Percentiles rank a stretch among this genome's conserved stretches.
phyloP scores from a whole-genome alignment of 2,329 filamentous ascomycete genomes.

The Pestalotiopsis fici region DNA sequence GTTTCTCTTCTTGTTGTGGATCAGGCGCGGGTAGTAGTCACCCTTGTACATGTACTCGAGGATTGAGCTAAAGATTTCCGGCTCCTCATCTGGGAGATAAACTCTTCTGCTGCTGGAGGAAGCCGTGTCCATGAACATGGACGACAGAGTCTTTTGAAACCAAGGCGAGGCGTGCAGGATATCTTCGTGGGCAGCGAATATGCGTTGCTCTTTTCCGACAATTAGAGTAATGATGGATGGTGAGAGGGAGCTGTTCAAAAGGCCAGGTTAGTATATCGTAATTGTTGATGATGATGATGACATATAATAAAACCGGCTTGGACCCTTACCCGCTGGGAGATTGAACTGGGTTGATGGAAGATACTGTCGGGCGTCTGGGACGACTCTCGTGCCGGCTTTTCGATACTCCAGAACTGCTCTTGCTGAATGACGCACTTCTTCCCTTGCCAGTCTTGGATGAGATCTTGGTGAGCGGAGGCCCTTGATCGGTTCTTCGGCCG shows the following conservation, averaged over 20 bases:
- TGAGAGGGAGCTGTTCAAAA: constrained; percentile 48
- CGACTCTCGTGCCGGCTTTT: constrained; percentile 55
- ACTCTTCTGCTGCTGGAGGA: constrained; percentile 67
- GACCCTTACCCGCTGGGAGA: constrained; percentile 44
- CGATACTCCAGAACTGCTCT: constrained; percentile 49
- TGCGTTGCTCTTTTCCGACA: constrained; percentile 77
- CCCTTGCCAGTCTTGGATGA: constrained; percentile 57
- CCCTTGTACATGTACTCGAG: constrained; percentile 94
- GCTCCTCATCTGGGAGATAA: constrained; percentile 80
- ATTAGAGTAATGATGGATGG: constrained; percentile 78
- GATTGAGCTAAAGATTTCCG: constrained; percentile 86
- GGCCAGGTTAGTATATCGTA: constrained; percentile 13
- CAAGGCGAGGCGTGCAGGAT: constrained; percentile 77
- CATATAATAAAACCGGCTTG: background rate
- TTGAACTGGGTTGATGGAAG: constrained; percentile 39
- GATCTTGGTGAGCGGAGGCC: constrained; percentile 46
- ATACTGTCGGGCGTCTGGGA: constrained; percentile 49
- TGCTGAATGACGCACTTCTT: constrained; percentile 56
- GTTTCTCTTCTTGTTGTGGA: constrained; percentile 79
- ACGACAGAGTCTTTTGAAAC: constrained; percentile 67
- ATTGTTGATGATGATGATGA: background rate
- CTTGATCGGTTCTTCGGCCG: constrained; percentile 44
- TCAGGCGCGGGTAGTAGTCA: constrained; percentile 83
- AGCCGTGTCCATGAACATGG: constrained; percentile 65
- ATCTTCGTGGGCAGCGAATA: constrained; percentile 91